These are phyloP conservation scores for Zizania palustris DNA, from an alignment of 202 grass and related monocot species.

Conservation along the genomic window DNA sequence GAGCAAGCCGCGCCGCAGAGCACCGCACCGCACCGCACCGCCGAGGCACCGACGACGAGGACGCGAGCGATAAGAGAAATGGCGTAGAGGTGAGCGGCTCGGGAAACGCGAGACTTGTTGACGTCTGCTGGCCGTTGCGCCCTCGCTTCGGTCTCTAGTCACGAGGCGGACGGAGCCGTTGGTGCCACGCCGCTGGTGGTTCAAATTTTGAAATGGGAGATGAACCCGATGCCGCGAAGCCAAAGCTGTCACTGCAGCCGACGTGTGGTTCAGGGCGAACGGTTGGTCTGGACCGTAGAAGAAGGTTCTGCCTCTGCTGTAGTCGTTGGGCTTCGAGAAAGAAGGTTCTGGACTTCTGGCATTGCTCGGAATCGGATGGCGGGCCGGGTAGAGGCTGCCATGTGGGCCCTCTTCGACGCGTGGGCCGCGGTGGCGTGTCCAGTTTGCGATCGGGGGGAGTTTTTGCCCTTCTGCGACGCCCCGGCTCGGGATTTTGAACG, in stretches of 20 bases:
- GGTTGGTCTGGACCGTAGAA: too few species aligned
- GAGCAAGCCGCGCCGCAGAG: neutral
- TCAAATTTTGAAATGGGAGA: conserved; percentile 53
- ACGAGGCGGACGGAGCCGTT: conserved; percentile 34
- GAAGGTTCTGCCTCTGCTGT: conserved; percentile 26
- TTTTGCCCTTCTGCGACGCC: conserved; percentile 1
- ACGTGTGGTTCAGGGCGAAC: too few species aligned
- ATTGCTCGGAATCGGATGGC: too few species aligned
- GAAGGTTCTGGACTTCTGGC: neutral
- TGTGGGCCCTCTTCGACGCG: neutral
- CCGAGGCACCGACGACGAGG: neutral
- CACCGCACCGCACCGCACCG: neutral
- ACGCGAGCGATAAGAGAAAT: too few species aligned
- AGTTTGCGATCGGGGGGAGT: neutral
- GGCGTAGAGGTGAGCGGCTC: neutral
- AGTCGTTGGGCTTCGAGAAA: conserved; percentile 39
- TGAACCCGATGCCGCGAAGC: conserved; percentile 1
- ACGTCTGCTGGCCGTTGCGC: conserved; percentile 45
- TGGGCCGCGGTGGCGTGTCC: neutral
- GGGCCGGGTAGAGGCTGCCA: neutral
- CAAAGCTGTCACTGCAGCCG: too few species aligned
- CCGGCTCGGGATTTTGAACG: conserved; percentile 12
- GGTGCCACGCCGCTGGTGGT: neutral
- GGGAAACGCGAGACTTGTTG: conserved; percentile 36
- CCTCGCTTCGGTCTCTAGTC: neutral